Evolutionary conservation across 345 rosid species (phyloP).

Genomic region (Murraya paniculata): DNA sequence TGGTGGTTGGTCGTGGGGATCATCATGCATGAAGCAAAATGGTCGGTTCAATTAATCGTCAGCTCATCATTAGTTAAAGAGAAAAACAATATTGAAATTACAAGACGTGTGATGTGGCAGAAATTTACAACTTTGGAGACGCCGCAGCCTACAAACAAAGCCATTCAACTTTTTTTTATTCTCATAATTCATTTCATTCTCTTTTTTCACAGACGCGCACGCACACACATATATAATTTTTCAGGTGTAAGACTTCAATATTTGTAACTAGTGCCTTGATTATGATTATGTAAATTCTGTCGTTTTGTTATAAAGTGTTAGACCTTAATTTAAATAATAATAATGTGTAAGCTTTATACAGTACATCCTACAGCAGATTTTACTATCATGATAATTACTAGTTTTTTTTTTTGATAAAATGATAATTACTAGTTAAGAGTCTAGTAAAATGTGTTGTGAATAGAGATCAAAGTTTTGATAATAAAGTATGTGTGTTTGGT

Average conservation of each 20-base stretch:
- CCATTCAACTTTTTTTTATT: too few relatives aligned
- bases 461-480: too few relatives aligned
- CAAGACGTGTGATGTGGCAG: not conserved
- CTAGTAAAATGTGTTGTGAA: too few relatives aligned
- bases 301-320: not conserved
- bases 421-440: too few relatives aligned
- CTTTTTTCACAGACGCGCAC: too few relatives aligned
- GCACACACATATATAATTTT: not conserved
- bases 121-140: not conserved
- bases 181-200: too few relatives aligned
- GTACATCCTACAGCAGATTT: too few relatives aligned
- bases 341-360: not conserved
- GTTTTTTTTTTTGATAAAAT: too few relatives aligned
- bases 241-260: not conserved
- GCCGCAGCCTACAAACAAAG: too few relatives aligned
- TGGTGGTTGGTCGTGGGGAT: not conserved
- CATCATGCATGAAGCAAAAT: not conserved
- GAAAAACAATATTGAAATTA: too few relatives aligned
- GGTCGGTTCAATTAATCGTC: not conserved
- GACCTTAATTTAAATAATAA: not conserved
- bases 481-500: too few relatives aligned
- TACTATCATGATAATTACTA: too few relatives aligned
- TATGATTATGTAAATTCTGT: not conserved
- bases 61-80: not conserved
- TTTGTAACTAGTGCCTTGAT: not conserved